Evolutionary conservation across 208 protist species (phyloP), one percentile per base, ranked within the genome.

Genomic region (Trypanosoma cruzi): DNA sequence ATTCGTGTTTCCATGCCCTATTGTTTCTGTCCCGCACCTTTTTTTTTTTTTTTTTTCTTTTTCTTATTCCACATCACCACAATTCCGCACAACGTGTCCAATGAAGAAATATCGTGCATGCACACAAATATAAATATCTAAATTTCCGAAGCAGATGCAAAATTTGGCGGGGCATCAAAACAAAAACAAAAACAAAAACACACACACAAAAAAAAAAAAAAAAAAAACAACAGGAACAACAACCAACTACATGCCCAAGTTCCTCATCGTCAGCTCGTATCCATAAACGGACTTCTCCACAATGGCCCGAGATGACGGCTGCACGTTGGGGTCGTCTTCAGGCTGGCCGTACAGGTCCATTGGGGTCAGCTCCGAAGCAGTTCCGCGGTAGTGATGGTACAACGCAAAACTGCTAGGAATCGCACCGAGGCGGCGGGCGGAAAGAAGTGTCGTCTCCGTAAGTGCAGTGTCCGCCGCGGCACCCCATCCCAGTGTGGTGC

Each of bases 211-310:
- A n/a, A n/a, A n/a, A n/a, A n/a, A n/a, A n/a, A n/a, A n/a, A 59
- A 69, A 52, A 6, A 40, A 29, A 16, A 1, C 4, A 46, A 20
- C 16, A 49, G 16, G 16, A 49, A 11, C 18, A 42, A 64, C 20
- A 22, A 4, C 20, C 55, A 36, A 4, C 61, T 70, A 76, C 62
- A 76, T 70, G 48, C 86, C 82, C 54, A 96, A 58, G 59, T 84
- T 90, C 75, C 94, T 94, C 81, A 92, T 82, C 16, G 88, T 91
- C 57, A 96, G 79, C 74, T 96, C 91, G 59, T 85, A 75, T 37
- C 91, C 91, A 74, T 96, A 88, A 16, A 96, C 75, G 29, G 74
- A 61, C 52, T 82, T 75, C 75, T 96, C 91, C 26, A 80, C 87
- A 11, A 96, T 50, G 2, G 83, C 82, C 31, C 89, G 86, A 18